A percentile compares a stretch with the other conserved stretches of the same genome.
phyloP scores from a whole-genome alignment of 768 basidiomycete genomes.

The Phylloporus sp. region DNA sequence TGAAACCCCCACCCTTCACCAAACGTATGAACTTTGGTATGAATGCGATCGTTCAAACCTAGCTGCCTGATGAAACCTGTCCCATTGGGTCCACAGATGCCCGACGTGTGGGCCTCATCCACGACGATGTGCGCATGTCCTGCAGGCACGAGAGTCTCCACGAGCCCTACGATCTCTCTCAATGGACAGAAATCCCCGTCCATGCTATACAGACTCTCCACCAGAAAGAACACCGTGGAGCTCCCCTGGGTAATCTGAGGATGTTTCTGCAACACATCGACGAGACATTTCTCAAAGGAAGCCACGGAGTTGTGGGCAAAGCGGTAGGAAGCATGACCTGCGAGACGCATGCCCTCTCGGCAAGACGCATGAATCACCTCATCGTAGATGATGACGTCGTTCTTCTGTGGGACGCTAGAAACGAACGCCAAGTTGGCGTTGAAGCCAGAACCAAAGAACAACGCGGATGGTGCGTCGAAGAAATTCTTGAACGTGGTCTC shows the following conservation, averaged over 20 bases:
- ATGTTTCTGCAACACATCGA: conserved; percentile 22
- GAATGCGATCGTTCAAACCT: conserved; percentile 38
- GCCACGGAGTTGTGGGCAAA: conserved; percentile 45
- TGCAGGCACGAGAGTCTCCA: conserved; percentile 35
- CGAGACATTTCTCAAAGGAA: conserved; percentile 29
- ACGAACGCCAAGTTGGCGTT: too few species aligned
- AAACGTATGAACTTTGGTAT: conserved; percentile 48
- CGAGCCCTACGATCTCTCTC: conserved; percentile 33
- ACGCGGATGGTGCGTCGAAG: conserved; percentile 33
- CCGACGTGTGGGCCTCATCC: conserved; percentile 57
- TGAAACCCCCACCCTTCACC: conserved; percentile 36
- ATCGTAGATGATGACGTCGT: conserved; percentile 50
- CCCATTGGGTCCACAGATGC: conserved; percentile 44
- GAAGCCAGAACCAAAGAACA: conserved; percentile 51
- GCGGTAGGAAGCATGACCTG: conserved; percentile 21
- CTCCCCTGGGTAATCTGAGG: conserved; percentile 21
- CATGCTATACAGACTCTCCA: conserved; percentile 59
- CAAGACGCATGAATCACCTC: conserved; percentile 48
- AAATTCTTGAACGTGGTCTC: conserved; percentile 3
- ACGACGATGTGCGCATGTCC: conserved; percentile 42
- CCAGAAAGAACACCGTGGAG: conserved; percentile 40
- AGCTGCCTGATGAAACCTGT: conserved; percentile 39
- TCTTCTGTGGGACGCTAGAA: too few species aligned
- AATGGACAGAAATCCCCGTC: conserved; percentile 53
- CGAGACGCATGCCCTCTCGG: conserved; percentile 45